phyloP scores from a whole-genome alignment of 1,139 yeast genomes.

The Sugiyamaella castrensis region DNA sequence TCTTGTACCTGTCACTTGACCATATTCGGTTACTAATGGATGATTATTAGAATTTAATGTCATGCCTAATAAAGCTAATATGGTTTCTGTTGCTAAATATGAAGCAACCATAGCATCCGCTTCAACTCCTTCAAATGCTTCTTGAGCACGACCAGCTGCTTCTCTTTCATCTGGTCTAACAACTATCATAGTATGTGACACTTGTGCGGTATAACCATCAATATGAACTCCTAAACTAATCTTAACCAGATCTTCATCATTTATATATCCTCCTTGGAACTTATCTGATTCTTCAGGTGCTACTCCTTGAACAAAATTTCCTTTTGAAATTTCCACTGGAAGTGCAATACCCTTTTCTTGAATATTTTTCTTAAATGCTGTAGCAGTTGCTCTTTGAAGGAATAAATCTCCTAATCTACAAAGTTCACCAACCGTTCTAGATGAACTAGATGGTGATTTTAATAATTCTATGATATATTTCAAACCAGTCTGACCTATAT shows the following conservation, averaged over 20 bases:
- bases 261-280: slow-evolving; percentile 42
- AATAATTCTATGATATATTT: slow-evolving; percentile 63
- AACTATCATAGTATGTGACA: slow-evolving; percentile 74
- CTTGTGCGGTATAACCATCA: slow-evolving; percentile 89
- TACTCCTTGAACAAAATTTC: slow-evolving; percentile 73
- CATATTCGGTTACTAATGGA: slow-evolving; percentile 35
- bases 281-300: slow-evolving; percentile 82
- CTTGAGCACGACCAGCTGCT: slow-evolving; percentile 30
- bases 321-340: slow-evolving; percentile 87
- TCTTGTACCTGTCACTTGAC: slow-evolving; percentile 57
- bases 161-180: slow-evolving; percentile 51
- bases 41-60: slow-evolving; percentile 62
- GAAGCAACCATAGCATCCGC: slow-evolving; percentile 92
- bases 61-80: slow-evolving; percentile 69
- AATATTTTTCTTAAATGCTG: slow-evolving; percentile 30
- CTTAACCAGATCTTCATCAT: slow-evolving; percentile 81
- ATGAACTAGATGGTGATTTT: slow-evolving; percentile 44
- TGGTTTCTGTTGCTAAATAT: slow-evolving; percentile 82
- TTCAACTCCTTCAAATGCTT: slow-evolving; percentile 69
- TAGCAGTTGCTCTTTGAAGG: slow-evolving; percentile 39
- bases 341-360: slow-evolving; percentile 75
- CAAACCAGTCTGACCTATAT: slow-evolving; percentile 83
- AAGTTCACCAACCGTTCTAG: slow-evolving; percentile 61
- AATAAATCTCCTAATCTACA: slow-evolving; percentile 80
- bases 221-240: slow-evolving; percentile 83